Evolutionary conservation across 2,329 filamentous ascomycete genomes (phyloP).

Genomic region (Epichloe amarillans): DNA sequence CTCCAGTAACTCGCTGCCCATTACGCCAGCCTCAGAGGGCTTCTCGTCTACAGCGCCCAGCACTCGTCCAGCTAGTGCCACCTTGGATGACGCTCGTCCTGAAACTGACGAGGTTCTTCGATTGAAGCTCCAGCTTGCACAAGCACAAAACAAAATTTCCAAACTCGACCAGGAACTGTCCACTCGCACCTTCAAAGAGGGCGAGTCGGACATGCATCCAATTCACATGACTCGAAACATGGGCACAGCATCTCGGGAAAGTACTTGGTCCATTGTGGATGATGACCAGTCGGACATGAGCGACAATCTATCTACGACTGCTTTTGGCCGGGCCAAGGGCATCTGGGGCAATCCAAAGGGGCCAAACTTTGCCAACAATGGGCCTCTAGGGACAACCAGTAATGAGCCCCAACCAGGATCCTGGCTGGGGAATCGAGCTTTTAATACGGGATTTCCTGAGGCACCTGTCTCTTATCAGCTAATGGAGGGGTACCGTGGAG

Average conservation of each 20-base stretch:
- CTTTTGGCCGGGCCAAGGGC: constrained; percentile 39
- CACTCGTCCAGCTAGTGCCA: constrained; percentile 39
- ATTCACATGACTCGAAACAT: constrained; percentile 11
- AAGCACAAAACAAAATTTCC: constrained; percentile 56
- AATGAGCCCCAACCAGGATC: constrained; percentile 21
- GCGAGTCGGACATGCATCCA: constrained; percentile 22
- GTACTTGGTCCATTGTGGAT: constrained; percentile 39
- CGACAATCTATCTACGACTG: constrained; percentile 37
- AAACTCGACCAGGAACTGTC: constrained; percentile 60
- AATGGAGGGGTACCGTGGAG: constrained; percentile 29
- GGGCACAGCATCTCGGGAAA: constrained; percentile 22
- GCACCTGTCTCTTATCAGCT: constrained; percentile 19
- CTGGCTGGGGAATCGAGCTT: constrained; percentile 33
- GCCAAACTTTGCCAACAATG: constrained; percentile 18
- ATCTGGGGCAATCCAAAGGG: constrained; percentile 42
- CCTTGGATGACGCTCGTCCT: constrained; percentile 27
- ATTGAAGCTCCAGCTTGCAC: constrained; percentile 57
- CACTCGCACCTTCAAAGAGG: constrained; percentile 44
- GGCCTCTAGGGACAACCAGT: constrained; percentile 21
- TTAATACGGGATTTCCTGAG: constrained; percentile 28
- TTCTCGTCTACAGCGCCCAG: constrained; percentile 34
- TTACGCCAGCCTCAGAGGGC: constrained; percentile 47
- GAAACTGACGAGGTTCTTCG: constrained; percentile 48
- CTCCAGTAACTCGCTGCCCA: constrained; percentile 45
- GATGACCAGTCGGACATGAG: constrained; percentile 44